phyloP scores from a whole-genome alignment of 257 asterid species.

The Misopates orontium region DNA sequence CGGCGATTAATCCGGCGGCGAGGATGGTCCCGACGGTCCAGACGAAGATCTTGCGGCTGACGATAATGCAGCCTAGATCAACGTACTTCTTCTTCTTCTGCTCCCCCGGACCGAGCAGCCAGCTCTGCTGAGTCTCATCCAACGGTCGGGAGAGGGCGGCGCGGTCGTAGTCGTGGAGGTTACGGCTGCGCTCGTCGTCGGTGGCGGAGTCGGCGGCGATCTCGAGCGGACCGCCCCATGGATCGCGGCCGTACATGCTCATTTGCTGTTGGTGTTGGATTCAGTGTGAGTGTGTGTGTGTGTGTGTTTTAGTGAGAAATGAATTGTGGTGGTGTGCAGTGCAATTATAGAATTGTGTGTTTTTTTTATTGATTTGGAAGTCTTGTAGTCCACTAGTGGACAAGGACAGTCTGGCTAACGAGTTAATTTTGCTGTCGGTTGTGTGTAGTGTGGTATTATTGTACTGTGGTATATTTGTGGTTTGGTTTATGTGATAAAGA shows the following conservation, averaged over 20 bases:
- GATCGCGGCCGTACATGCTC: slow-evolving; percentile 92
- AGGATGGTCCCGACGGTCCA: slow-evolving; percentile 81
- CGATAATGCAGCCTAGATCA: slow-evolving; percentile 93
- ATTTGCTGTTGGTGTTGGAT: neutral
- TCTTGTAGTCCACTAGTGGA: slow-evolving; percentile 34
- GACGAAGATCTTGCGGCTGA: slow-evolving; percentile 80
- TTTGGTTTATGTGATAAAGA: too few species aligned
- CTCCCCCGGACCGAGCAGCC: slow-evolving; percentile 94
- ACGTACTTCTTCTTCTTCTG: slow-evolving; percentile 98
- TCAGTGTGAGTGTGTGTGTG: neutral
- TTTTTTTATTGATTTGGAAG: too few species aligned
- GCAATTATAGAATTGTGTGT: slow-evolving; percentile 13
- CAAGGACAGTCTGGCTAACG: slow-evolving; percentile 43
- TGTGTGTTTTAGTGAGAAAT: neutral
- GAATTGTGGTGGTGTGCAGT: neutral
- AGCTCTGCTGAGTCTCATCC: slow-evolving; percentile 98
- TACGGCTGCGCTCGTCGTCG: slow-evolving; percentile 93
- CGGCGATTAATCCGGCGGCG: slow-evolving; percentile 73
- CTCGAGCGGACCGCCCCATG: slow-evolving; percentile 99
- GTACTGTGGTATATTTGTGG: too few species aligned
- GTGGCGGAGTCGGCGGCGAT: slow-evolving; percentile 96
- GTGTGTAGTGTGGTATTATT: too few species aligned
- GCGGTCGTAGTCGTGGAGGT: slow-evolving; percentile 78
- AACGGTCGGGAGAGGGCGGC: slow-evolving; percentile 91
- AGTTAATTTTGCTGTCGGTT: neutral